Evolutionary conservation across 371 early-diverging fungal species (phyloP).

Genomic region (Saksenaea vasiformis): DNA sequence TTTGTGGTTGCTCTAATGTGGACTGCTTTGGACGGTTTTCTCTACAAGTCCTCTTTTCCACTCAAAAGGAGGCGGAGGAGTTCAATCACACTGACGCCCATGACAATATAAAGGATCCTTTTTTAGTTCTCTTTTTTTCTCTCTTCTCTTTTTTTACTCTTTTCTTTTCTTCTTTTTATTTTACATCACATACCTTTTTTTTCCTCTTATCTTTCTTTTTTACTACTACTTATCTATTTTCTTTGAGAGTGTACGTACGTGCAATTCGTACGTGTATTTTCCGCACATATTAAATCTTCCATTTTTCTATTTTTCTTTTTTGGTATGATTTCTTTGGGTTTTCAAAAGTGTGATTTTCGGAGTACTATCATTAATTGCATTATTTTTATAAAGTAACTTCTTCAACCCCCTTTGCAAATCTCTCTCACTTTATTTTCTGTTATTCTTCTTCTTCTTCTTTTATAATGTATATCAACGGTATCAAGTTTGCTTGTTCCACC

Average conservation of each 20-base stretch:
- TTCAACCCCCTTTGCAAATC: conserved; percentile 12
- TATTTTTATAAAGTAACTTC: conserved; percentile 22
- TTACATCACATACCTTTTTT: neutral
- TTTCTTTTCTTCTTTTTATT: neutral
- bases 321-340: conserved; percentile 38
- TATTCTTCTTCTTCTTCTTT: neutral
- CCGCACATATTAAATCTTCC: neutral
- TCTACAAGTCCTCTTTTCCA: too few species aligned
- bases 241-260: neutral
- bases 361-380: conserved; percentile 21
- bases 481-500: conserved; percentile 40
- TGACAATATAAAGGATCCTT: neutral
- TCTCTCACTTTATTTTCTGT: neutral
- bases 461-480: conserved; percentile 38
- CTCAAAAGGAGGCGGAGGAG: neutral
- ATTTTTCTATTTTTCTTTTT: conserved; percentile 6
- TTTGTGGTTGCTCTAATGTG: neutral
- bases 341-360: conserved; percentile 29
- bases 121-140: neutral
- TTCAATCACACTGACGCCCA: conserved; percentile 4
- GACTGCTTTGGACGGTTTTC: neutral
- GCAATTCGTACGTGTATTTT: too few species aligned
- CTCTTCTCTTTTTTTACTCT: neutral
- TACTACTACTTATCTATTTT: neutral
- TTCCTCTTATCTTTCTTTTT: neutral